These are phyloP conservation scores for Phalaenopsis hybrid DNA, from an alignment of 116 monocot genomes.

Conservation along the genomic window DNA sequence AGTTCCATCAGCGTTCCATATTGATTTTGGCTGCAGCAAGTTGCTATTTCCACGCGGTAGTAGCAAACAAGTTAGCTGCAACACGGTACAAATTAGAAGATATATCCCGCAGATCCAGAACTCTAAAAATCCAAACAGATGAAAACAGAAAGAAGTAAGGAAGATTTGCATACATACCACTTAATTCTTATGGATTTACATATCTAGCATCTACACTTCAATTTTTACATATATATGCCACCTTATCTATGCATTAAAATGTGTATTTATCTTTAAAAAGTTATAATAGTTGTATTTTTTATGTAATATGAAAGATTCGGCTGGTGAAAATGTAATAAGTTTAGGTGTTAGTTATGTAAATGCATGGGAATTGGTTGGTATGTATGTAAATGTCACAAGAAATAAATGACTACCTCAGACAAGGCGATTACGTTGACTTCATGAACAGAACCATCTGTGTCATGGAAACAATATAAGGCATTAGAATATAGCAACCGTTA, in stretches of 20 bases:
- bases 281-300: too few relatives aligned
- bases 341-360: too few relatives aligned
- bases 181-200: too few relatives aligned
- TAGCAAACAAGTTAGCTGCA: constrained; percentile 84
- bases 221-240: too few relatives aligned
- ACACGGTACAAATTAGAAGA: neutral
- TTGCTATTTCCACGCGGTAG: constrained; percentile 50
- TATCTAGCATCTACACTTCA: too few relatives aligned
- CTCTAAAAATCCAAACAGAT: neutral
- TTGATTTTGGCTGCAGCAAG: constrained; percentile 78
- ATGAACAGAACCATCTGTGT: constrained; percentile 35
- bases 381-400: too few relatives aligned
- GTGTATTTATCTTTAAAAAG: too few relatives aligned
- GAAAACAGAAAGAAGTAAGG: neutral
- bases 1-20: constrained; percentile 89
- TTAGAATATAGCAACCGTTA: neutral
- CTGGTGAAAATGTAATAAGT: too few relatives aligned
- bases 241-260: too few relatives aligned
- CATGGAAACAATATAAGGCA: constrained; percentile 20
- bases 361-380: too few relatives aligned
- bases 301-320: too few relatives aligned
- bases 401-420: constrained; percentile 28
- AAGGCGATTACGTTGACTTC: constrained; percentile 61
- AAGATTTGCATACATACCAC: too few relatives aligned
- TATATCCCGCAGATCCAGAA: neutral